These are phyloP conservation scores for Colletotrichum godetiae DNA, from an alignment of 2,329 filamentous ascomycete genomes.

Conservation along the genomic window DNA sequence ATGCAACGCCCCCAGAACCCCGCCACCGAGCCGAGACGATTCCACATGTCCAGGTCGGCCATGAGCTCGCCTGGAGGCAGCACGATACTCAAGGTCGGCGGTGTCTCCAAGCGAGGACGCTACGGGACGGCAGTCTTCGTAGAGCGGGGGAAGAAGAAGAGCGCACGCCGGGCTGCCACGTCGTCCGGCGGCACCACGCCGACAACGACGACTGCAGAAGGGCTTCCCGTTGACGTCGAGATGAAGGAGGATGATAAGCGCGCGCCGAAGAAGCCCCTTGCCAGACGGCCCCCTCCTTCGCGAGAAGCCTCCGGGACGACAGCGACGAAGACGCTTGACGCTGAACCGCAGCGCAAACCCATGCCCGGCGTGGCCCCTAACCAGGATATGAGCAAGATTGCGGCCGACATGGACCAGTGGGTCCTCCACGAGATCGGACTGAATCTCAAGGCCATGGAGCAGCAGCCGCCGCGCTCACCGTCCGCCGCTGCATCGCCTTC, in stretches of 20 bases:
- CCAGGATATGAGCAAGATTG: conserved; percentile 61
- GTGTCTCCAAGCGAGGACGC: conserved; percentile 54
- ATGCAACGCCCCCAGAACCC: conserved; percentile 29
- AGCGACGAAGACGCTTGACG: not conserved
- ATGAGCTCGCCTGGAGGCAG: conserved; percentile 47
- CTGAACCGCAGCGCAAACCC: conserved; percentile 28
- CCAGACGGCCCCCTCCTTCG: conserved; percentile 16
- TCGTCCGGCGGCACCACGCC: conserved; percentile 42
- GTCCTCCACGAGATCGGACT: conserved; percentile 68
- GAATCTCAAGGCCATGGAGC: conserved; percentile 60
- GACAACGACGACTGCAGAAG: conserved; percentile 30
- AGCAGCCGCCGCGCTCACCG: conserved; percentile 42
- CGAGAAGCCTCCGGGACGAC: not conserved
- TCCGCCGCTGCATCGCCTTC: conserved; percentile 36
- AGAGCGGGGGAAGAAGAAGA: conserved; percentile 60
- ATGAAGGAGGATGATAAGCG: not conserved
- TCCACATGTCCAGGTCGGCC: conserved; percentile 65
- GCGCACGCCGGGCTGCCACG: not conserved
- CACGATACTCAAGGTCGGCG: conserved; percentile 39
- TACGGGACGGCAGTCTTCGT: conserved; percentile 64
- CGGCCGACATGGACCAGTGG: conserved; percentile 68
- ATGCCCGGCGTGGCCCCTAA: conserved; percentile 46
- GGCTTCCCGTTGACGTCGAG: not conserved
- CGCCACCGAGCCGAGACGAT: conserved; percentile 58
- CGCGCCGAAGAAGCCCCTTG: conserved; percentile 30